Percentiles rank a stretch among this genome's conserved stretches.
Conservation (phyloP, 1,284 basidiomycete species). For the Cutaneotrichosporon dermatis region DNA sequence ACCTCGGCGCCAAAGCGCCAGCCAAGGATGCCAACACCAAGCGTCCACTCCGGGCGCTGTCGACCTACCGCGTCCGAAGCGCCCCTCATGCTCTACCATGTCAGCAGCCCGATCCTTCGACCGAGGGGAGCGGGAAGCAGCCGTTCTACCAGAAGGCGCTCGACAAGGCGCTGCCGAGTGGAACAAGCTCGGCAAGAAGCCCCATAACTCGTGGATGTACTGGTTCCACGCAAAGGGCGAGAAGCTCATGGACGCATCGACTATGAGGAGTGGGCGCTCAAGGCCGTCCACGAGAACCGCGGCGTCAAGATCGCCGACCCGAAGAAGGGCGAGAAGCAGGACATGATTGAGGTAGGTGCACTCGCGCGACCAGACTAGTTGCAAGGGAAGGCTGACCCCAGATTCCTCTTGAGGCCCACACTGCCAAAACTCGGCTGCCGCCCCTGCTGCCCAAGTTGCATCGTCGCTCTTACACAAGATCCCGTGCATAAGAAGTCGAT, state of each 20-base stretch:
- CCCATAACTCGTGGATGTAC: slow-evolving; percentile 39
- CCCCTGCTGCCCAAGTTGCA: slow-evolving; percentile 43
- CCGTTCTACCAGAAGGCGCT: slow-evolving; percentile 24
- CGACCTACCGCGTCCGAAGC: slow-evolving; percentile 6
- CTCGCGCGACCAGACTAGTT: too few species aligned
- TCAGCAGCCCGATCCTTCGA: slow-evolving; percentile 14
- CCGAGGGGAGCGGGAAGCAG: slow-evolving; percentile 4
- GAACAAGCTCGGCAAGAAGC: slow-evolving; percentile 42
- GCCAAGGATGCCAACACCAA: not conserved
- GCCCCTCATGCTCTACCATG: slow-evolving; percentile 21
- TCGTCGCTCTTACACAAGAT: slow-evolving; percentile 36
- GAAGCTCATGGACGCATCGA: slow-evolving; percentile 49
- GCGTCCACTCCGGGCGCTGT: not conserved
- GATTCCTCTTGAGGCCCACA: slow-evolving; percentile 42
- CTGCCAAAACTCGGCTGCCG: slow-evolving; percentile 21
- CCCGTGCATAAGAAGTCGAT: slow-evolving; percentile 46
- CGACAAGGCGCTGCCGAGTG: slow-evolving; percentile 39
- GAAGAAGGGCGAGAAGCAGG: slow-evolving; percentile 25
- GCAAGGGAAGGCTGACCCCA: slow-evolving; percentile 5
- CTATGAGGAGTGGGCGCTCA: slow-evolving; percentile 48
- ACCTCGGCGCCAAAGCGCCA: not conserved
- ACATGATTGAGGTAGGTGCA: slow-evolving; percentile 32
- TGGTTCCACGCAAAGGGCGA: slow-evolving; percentile 47
- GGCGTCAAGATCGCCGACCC: slow-evolving; percentile 31
- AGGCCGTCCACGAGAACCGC: slow-evolving; percentile 34